Evolutionary conservation across 306 rosid species (phyloP), one percentile per base, ranked within the genome.

Genomic region (Begonia loranthoides): DNA sequence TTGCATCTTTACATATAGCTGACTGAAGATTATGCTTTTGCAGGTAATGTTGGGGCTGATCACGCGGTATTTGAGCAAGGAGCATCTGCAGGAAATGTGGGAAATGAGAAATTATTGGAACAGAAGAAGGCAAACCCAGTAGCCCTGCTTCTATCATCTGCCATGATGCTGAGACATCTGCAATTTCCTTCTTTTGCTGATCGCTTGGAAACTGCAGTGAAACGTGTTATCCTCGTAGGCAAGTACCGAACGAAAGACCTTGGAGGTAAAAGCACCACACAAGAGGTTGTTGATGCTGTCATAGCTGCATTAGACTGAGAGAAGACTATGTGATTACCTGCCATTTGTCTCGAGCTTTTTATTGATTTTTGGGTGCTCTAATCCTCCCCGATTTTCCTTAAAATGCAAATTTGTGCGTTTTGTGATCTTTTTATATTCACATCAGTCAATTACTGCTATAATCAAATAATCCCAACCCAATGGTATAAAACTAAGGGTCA

Each of bases 101-200:
- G 97, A 13, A 82, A 74, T 40, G 83, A 76, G 6, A 74, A 68
- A 41, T 12, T 76, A 16, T 53, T 68, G 62, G 78, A 73, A 57
- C 76, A 82, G 56, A 70, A 79, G 83, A 82, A 51, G 56, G 95
- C 95, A 12, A 90, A 90, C 63, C 97, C 97, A 1, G 97, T 80
- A 34, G 97, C 97, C 22, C 67, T 90, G 66, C 87, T 90, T 40
- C 84, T 90, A 41, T 85, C 95, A 2, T 90, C 95, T 0, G 87
- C 97, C 67, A 90, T 90, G 95, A 85, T 85, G 97, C 84, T 85
- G 45, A 77, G 97, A 59, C 97, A 90, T 76, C 87, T 90, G 13
- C 95, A 78, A 67, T 90, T 85, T 61, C 97, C 95, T 33, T 77
- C 93, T 47, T 84, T 89, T 64, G 87, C 97, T 19, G 95, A 89